Evolutionary conservation across 2,329 filamentous ascomycete species (phyloP), one percentile per base, ranked within the genome.

Genomic region (Colletotrichum trifolii): DNA sequence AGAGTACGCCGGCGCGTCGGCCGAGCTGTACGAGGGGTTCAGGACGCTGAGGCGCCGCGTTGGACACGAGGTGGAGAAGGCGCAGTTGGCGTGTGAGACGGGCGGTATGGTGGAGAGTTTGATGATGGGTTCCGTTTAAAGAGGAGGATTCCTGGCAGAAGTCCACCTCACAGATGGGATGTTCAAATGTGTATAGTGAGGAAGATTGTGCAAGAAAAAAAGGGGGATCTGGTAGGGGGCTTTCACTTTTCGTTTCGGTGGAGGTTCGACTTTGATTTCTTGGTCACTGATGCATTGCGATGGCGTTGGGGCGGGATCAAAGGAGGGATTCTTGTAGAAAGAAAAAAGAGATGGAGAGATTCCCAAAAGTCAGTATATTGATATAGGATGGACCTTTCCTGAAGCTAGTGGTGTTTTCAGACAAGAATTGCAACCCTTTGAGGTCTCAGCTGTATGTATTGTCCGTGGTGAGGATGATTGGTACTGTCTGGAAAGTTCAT

Each of bases 61-160:
- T 17, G 85, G 87, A 67, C 81, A 86, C 45, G 92, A 96, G 76
- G 91, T 94, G 10, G 93, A 96, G 77, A 89, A 91, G 72, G 92
- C 93, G 25, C 92, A 97, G 78, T 85, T 91, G 73, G 94, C 95
- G 2, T 90, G 88, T 71, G 89, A 91, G 78, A 94, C 93, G 10
- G 87, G 87, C 69, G 96, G 95, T 2, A 97, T 98, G 94, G 79
- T 98, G 69, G 92, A 95, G 71, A 91, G 80, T 53, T 68, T 88
- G 68, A 87, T 91, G 72, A 82, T 85, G 56, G 83, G 81, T 8
- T 73, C 73, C 54, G 73, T 73, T 55, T 74, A 67, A 72, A 42
- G 25, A 33, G 46, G 9, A 13, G 25, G 34, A 6, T 15, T 11
- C 8, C 10, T 11, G 42, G 7, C 15, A 11, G 42, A 45, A 45